Conservation (phyloP, 1,284 basidiomycete species). For the Neolentinus lepideus region DNA sequence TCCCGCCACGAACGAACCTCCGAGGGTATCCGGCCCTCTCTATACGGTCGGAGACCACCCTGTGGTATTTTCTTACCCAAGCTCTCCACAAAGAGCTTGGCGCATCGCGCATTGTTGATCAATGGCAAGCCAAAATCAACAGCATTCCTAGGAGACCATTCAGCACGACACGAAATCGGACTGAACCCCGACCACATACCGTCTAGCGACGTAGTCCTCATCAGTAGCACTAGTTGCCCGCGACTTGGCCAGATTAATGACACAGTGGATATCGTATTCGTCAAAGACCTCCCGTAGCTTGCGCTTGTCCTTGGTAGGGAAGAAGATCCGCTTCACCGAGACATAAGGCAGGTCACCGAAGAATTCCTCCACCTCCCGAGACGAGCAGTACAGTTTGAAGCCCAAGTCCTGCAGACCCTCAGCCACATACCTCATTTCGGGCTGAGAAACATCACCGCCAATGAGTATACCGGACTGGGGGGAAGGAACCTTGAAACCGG, state of each 20-base stretch:
- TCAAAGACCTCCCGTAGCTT: constrained; percentile 91
- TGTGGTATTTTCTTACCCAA: constrained; percentile 84
- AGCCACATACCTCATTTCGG: constrained; percentile 78
- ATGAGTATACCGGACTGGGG: constrained; percentile 81
- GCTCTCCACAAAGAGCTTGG: constrained; percentile 88
- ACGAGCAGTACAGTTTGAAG: constrained; percentile 91
- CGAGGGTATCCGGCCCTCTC: constrained; percentile 86
- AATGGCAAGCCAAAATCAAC: constrained; percentile 90
- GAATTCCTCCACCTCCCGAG: constrained; percentile 73
- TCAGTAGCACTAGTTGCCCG: constrained; percentile 79
- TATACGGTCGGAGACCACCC: constrained; percentile 78
- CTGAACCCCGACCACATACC: constrained; percentile 34
- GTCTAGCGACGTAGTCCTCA: constrained; percentile 94
- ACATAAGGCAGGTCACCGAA: constrained; percentile 81
- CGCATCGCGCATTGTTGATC: constrained; percentile 88
- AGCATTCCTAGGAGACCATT: constrained; percentile 55
- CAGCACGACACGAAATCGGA: constrained; percentile 2
- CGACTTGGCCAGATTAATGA: constrained; percentile 88
- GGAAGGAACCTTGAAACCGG: constrained; percentile 84
- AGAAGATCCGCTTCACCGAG: constrained; percentile 83
- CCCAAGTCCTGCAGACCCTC: constrained; percentile 74
- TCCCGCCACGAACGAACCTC: constrained; percentile 92
- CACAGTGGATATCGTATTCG: constrained; percentile 92
- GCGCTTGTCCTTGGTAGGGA: constrained; percentile 96
- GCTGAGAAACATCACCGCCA: constrained; percentile 79